Conservation (phyloP, 1,284 basidiomycete genomes). For the Boletus mariae region DNA sequence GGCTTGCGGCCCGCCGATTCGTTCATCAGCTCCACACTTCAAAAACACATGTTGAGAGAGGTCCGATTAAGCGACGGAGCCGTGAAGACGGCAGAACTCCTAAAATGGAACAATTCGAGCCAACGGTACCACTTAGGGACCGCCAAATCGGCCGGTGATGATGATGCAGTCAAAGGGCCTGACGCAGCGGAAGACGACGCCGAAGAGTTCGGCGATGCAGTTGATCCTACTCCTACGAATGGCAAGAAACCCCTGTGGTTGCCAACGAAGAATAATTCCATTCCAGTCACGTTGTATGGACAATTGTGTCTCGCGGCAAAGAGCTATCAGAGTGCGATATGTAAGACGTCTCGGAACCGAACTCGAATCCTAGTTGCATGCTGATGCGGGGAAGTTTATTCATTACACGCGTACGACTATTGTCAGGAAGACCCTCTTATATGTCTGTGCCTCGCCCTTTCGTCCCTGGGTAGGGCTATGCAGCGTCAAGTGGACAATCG, state of each 20-base stretch:
- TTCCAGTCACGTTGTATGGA: constrained; percentile 80
- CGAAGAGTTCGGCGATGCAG: constrained; percentile 25
- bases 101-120: constrained; percentile 54
- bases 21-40: constrained; percentile 72
- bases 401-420: constrained; percentile 84
- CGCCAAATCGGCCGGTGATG: constrained; percentile 29
- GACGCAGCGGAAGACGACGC: constrained; percentile 31
- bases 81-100: constrained; percentile 53
- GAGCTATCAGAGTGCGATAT: constrained; percentile 88
- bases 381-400: constrained; percentile 61
- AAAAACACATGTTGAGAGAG: constrained; percentile 82
- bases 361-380: background rate
- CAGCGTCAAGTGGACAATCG: constrained; percentile 93
- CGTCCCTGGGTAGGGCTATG: constrained; percentile 86
- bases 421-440: constrained; percentile 83
- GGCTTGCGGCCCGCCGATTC: constrained; percentile 66
- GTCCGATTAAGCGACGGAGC: constrained; percentile 63
- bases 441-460: constrained; percentile 77
- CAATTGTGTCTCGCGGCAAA: constrained; percentile 81
- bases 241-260: constrained; percentile 35
- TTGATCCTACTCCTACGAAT: constrained; percentile 20
- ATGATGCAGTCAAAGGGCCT: constrained; percentile 17
- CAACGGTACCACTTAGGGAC: constrained; percentile 47
- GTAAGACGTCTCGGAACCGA: constrained; percentile 46
- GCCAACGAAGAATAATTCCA: constrained; percentile 73